phyloP scores from a whole-genome alignment of 2,329 filamentous ascomycete genomes.

The Sporothrix phasma region DNA sequence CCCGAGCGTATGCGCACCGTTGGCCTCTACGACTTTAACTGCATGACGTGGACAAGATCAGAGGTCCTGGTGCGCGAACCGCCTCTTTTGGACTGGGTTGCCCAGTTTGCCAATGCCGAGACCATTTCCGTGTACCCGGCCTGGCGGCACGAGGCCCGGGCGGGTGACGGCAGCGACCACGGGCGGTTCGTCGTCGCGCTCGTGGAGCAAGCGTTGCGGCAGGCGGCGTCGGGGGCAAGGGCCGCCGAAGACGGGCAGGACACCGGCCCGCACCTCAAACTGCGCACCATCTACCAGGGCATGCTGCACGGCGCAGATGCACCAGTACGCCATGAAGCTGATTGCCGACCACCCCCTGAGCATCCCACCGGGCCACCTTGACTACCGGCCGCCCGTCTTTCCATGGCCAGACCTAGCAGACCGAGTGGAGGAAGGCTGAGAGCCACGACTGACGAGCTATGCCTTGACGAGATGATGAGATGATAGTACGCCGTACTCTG shows the following conservation, averaged over 20 bases:
- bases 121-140: constrained; percentile 13
- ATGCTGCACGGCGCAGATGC: constrained; percentile 8
- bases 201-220: neutral
- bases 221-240: neutral
- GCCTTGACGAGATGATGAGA: too few species aligned
- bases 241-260: neutral
- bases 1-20: constrained; percentile 13
- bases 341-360: neutral
- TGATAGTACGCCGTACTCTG: too few species aligned
- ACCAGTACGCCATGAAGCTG: neutral
- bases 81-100: constrained; percentile 16
- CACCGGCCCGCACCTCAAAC: neutral
- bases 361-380: neutral
- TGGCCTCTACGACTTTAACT: constrained; percentile 16
- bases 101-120: constrained; percentile 12
- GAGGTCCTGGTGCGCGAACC: constrained; percentile 1
- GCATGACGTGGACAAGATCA: constrained; percentile 1
- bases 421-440: too few species aligned
- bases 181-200: constrained; percentile 8
- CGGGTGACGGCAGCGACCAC: neutral
- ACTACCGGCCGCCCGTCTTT: neutral
- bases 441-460: too few species aligned
- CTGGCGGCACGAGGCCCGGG: neutral
- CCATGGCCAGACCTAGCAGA: constrained; percentile 1
- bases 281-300: constrained; percentile 14